Base-by-base conservation (phyloP, 768 basidiomycete genomes). In the Brasilioporus rufonigricans region DNA sequence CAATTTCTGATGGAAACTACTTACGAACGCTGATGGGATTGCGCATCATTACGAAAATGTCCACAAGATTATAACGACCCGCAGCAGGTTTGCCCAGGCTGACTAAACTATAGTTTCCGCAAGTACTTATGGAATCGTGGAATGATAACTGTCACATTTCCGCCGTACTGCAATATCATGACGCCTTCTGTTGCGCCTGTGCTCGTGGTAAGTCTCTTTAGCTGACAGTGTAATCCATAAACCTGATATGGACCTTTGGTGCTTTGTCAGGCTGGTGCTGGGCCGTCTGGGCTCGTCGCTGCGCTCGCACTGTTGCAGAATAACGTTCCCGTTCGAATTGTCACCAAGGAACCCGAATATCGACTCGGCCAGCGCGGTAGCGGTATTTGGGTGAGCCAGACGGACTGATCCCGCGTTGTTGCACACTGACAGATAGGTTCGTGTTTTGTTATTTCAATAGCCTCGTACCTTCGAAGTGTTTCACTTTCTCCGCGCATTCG, bases 261-360 rank as follows among this genome's bases (percentile, higher is more conserved):
- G 33, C 14, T 33, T 33, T 33, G 12, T 11, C 12, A 33, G 33
- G 33, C 33, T 33, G 33, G 33, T 14, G 33, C 11, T 33, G 33
- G 33, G 33, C 33, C 33, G 12, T 11, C 33, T 6, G 33, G 33
- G 3, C 33, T 33, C 33, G 12, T 33, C 33, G 33, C 33, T 33
- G 33, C 33, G 14, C 33, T 33, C 4, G 33, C 33, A 8, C 33
- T 33, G 33, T 33, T 33, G 13, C 69, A 70, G 23, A 79, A 80
- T 62, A 73, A 75, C 6, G 65, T 82, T 14, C 71, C 77, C 11
- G 75, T 83, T 8, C 76, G 80, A n/a, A 74, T 84, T 26, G 76
- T 84, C 44, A 77, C 83, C 55, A 80, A 78, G 56, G 74, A 72
- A 48, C 59, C 68, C 0, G 47, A 67, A 1, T 69, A 72, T 12